Percentiles rank a stretch among this genome's conserved stretches.
These are phyloP conservation scores for Metschnikowia matae DNA, from an alignment of 805 yeast species.

Conservation along the genomic window DNA sequence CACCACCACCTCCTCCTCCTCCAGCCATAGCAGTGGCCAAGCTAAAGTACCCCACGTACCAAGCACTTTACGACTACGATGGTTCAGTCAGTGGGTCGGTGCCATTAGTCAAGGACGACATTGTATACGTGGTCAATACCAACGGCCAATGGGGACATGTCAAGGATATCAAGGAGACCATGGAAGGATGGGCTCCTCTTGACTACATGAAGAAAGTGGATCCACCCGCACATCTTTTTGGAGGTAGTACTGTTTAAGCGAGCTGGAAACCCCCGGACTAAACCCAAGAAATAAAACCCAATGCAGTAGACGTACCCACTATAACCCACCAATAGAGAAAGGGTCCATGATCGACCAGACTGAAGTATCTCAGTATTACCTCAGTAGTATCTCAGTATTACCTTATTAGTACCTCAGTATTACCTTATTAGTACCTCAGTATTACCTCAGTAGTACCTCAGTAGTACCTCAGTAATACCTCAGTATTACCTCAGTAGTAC, in stretches of 20 bases:
- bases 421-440: no score
- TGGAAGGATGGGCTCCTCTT: constrained; percentile 97
- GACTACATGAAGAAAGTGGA: constrained; percentile 71
- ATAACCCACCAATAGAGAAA: no score
- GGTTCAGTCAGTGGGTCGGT: constrained; percentile 82
- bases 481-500: no score
- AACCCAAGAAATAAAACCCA: no score
- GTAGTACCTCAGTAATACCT: no score
- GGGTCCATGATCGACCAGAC: no score
- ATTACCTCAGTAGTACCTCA: no score
- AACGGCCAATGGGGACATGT: constrained; percentile 95
- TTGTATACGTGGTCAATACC: constrained; percentile 67
- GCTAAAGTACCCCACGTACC: constrained; percentile 72
- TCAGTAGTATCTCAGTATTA: no score
- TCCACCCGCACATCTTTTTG: constrained; percentile 38
- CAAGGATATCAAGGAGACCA: constrained; percentile 64
- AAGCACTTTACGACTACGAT: constrained; percentile 83
- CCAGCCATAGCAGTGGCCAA: constrained; percentile 53
- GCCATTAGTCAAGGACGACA: constrained; percentile 71
- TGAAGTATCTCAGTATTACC: no score
- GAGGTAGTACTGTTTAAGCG: constrained; percentile 14
- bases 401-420: no score
- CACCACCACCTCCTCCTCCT: constrained; percentile 53
- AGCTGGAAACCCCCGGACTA: no score
- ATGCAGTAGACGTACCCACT: no score